Evolutionary conservation across 2,329 filamentous ascomycete species (phyloP).

Genomic region (Trichoderma afroharzianum): DNA sequence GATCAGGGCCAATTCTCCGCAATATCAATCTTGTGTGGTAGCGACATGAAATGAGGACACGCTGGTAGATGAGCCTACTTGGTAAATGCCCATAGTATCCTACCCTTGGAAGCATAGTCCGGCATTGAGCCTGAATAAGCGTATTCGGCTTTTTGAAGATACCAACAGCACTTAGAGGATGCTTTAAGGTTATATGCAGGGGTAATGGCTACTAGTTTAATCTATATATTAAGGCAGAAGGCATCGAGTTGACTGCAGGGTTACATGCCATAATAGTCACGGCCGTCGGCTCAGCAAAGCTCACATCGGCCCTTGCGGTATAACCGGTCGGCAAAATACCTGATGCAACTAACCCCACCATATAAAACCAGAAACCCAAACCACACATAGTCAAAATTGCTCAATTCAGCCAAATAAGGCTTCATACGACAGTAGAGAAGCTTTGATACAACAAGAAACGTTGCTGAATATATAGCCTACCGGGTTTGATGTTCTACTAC

Average conservation of each 20-base stretch:
- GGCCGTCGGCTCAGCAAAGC: background rate
- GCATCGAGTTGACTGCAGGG: background rate
- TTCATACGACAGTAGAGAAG: background rate
- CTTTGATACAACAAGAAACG: background rate
- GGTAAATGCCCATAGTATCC: background rate
- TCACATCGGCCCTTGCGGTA: background rate
- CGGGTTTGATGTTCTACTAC: background rate
- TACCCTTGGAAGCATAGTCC: background rate
- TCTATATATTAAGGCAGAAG: background rate
- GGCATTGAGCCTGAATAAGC: slow-evolving; percentile 6
- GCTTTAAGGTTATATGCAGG: background rate
- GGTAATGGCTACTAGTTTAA: background rate
- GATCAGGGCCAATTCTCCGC: background rate
- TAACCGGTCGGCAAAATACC: slow-evolving; percentile 6
- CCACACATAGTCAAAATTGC: background rate
- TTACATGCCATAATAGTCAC: background rate
- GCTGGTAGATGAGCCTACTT: background rate
- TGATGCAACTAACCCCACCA: slow-evolving; percentile 3
- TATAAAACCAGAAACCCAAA: background rate
- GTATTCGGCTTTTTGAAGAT: background rate
- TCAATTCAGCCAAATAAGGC: background rate
- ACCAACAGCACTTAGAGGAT: background rate
- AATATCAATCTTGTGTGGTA: background rate
- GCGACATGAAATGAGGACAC: background rate
- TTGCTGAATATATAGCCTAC: background rate